Evolutionary conservation across 768 basidiomycete genomes (phyloP), one percentile per base, ranked within the genome.

Genomic region (Lyophyllum atratum): DNA sequence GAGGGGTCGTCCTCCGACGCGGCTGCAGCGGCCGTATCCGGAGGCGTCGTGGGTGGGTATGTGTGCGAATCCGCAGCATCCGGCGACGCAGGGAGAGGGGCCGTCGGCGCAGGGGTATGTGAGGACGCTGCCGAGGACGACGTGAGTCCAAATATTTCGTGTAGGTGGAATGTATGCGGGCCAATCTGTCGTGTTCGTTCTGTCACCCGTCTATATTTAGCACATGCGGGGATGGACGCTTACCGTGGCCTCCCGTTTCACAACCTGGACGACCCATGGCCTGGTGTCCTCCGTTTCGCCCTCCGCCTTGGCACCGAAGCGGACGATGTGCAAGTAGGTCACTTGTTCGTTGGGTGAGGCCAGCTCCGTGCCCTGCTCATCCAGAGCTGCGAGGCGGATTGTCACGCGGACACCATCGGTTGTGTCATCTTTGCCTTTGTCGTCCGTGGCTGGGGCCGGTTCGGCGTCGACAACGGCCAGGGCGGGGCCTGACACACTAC

Each of bases 121-220:
- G 62, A 44, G 17, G 71, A 59, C 4, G 74, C 60, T 42, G 49
- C 22, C 19, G 81, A 72, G 49, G 82, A 73, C 7, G 90, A 84
- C 0, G 92, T 86, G 5, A 98, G 82, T 47, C 95, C 95, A 64
- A 90, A 98, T 46, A 98, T 98, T 68, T 98, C 95, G 67, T 96
- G 94, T 28, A 98, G 78, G 52, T 95, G 90, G 85, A 98, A 98
- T 0, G 93, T 93, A 67, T 95, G 93, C 5, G 89, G 81, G 3
- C 95, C 95, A 66, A 98, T 97, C 87, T 90, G 58, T 14, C 26
- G 54, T n/a, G 19, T 44, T 51, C 8, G 33, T 49, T 14, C 59
- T 49, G 29, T 2, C 19, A 39, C 17, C 34, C 17, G 17, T 1
- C 24, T 47, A 59, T 21, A 48, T 33, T 42, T 46, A 39, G 44